Evolutionary conservation across 176 grass and related monocot genomes (phyloP), one percentile per base, ranked within the genome.

Genomic region (Tillandsia leiboldiana): DNA sequence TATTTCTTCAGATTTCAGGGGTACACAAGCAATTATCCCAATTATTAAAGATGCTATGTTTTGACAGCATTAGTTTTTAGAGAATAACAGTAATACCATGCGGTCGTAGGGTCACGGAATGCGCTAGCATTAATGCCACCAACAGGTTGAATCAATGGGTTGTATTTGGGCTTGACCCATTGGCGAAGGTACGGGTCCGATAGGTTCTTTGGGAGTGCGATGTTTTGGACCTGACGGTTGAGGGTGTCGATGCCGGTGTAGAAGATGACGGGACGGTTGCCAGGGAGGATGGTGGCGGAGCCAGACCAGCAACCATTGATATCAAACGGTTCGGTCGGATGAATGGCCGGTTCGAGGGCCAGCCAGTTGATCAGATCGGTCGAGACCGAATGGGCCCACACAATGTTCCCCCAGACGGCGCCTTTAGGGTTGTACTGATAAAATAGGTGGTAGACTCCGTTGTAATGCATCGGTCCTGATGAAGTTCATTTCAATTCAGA

Each of bases 351-450:
- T 28, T 84, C 75, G 1, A 95, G 26, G 1, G 86, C 75, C 23
- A 72, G 64, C 90, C 86, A 95, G 68, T 95, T 85, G n/a, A 95
- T 87, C 29, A 95, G 72, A 71, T 95, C 90, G 1, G 47, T 84
- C 0, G 90, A 95, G 14, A 95, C 71, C 2, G 87, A 90, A 78
- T 95, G 90, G 9, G 86, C 86, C 90, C 90, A 94, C 53, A 80
- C 78, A 2, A 89, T 86, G 74, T 87, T 87, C 3, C 81, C 90
- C 90, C 90, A 94, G 8, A 87, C 83, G 0, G 86, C 58, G 14
- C 81, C 83, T 22, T 82, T 86, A 0, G 90, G 90, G 20, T 94
- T 94, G 86, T 94, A 94, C 54, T 87, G 90, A 29, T 95, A 95
- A 78, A 95, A 95, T 0, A 95, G 50, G 7, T 95, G 90, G 69